Evolutionary conservation across 495 filamentous ascomycete genomes (phyloP).

Genomic region (Aspergillus sclerotiicarbonarius): DNA sequence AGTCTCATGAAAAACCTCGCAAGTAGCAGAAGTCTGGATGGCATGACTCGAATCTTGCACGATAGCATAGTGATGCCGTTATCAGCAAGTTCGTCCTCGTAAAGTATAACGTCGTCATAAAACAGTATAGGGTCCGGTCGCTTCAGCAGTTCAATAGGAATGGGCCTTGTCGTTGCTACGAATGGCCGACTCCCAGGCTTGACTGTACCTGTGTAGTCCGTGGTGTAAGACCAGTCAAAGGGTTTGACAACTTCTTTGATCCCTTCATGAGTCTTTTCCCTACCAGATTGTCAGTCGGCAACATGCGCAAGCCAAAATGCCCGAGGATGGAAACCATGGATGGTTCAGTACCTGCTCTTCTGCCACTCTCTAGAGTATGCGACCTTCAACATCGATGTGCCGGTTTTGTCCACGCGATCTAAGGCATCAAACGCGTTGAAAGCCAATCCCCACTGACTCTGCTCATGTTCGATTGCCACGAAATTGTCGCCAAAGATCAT

Average conservation of each 20-base stretch:
- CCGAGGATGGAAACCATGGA: not conserved
- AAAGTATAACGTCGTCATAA: conserved; percentile 91
- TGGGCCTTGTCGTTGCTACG: conserved; percentile 52
- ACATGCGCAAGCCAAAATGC: not conserved
- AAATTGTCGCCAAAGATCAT: conserved; percentile 99
- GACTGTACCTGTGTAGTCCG: conserved; percentile 72
- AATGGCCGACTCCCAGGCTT: conserved; percentile 40
- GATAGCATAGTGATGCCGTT: conserved; percentile 89
- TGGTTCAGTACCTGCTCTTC: conserved; percentile 57
- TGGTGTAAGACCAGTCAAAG: conserved; percentile 97
- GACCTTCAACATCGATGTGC: conserved; percentile 82
- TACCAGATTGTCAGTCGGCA: conserved; percentile 30
- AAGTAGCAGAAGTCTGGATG: conserved; percentile 76
- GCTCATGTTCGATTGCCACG: conserved; percentile 66
- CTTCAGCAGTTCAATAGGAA: conserved; percentile 81
- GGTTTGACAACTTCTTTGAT: conserved; percentile 93
- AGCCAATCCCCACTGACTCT: conserved; percentile 66
- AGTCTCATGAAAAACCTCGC: conserved; percentile 90
- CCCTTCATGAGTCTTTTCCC: conserved; percentile 80
- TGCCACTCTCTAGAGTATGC: conserved; percentile 92
- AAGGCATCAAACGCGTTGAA: conserved; percentile 88
- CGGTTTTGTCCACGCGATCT: conserved; percentile 91
- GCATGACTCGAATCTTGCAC: conserved; percentile 91
- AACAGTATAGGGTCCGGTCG: conserved; percentile 90
- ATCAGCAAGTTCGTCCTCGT: conserved; percentile 96